Percentiles rank a stretch among this genome's conserved stretches.
phyloP scores from a whole-genome alignment of 2,329 filamentous ascomycete genomes.

The Hawksworthiomyces lignivorus region DNA sequence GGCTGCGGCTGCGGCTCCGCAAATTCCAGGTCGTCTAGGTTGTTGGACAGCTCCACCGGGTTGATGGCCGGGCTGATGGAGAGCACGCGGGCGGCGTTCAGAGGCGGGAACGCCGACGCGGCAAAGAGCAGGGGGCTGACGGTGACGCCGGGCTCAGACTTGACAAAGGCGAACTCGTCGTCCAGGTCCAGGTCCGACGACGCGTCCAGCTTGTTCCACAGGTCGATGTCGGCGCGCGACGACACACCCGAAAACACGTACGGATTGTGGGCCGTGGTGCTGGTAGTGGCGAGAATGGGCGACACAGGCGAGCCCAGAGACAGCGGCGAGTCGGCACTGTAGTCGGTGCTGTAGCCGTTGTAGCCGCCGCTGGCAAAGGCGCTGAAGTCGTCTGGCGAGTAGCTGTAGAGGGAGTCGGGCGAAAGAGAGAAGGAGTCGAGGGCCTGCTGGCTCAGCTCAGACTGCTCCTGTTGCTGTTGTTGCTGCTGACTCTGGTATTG shows the following conservation, averaged over 20 bases:
- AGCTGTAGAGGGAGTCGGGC: constrained; percentile 19
- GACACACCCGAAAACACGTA: constrained; percentile 23
- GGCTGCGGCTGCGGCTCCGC: not conserved
- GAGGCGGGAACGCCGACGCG: constrained; percentile 18
- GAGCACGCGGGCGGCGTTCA: constrained; percentile 11
- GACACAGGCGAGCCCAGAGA: constrained; percentile 27
- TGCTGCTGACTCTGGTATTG: constrained; percentile 18
- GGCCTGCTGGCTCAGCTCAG: constrained; percentile 19
- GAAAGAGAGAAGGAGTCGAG: constrained; percentile 18
- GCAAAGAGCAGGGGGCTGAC: constrained; percentile 21
- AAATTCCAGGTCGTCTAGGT: not conserved
- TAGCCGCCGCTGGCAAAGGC: constrained; percentile 10
- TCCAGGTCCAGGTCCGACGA: constrained; percentile 23
- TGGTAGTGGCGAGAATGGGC: too few species aligned
- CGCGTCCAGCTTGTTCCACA: constrained; percentile 22
- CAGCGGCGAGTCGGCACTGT: constrained; percentile 28
- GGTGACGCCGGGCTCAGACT: constrained; percentile 23
- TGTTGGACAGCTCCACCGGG: constrained; percentile 24
- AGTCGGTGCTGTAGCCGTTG: constrained; percentile 20
- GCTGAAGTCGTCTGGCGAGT: constrained; percentile 22
- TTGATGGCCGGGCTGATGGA: constrained; percentile 27
- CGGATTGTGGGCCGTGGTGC: constrained; percentile 21
- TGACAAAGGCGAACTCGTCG: constrained; percentile 19
- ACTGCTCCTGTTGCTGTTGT: constrained; percentile 7
- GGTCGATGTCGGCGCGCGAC: constrained; percentile 21